These are phyloP conservation scores for Aphanomyces stellatus DNA, from an alignment of 352 stramenopile genomes.

Conservation along the genomic window DNA sequence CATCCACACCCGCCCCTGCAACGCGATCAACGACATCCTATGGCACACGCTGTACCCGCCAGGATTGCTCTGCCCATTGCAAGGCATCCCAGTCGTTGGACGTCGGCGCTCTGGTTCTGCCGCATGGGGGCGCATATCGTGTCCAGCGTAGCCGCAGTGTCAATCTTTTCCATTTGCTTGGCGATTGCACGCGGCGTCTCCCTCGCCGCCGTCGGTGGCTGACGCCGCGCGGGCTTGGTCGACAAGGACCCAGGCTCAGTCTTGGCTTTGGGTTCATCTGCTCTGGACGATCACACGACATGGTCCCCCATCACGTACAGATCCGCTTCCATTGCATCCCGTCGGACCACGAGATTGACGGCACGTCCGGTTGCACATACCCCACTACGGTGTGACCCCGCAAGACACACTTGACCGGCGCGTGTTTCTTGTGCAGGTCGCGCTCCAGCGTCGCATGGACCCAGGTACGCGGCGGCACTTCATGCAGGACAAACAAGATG, in stretches of 20 bases:
- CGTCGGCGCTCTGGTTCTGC: slow-evolving; percentile 7
- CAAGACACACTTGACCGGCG: background rate
- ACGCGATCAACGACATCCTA: background rate
- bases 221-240: background rate
- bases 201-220: background rate
- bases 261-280: background rate
- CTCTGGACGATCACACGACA: background rate
- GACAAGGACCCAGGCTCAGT: background rate
- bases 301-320: too few species aligned
- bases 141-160: background rate
- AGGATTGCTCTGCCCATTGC: background rate
- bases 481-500: background rate
- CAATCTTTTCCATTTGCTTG: slow-evolving; percentile 3
- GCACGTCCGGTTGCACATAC: background rate
- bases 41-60: background rate
- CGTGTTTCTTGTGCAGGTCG: background rate
- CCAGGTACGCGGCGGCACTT: slow-evolving; percentile 8
- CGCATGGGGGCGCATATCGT: background rate
- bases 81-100: background rate
- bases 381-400: background rate
- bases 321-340: slow-evolving; percentile 1
- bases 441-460: background rate
- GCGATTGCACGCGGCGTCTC: slow-evolving; percentile 1
- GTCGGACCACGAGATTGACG: background rate
- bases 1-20: background rate